Conservation (phyloP, 2,329 filamentous ascomycete species). For the Aspergillus flavus region DNA sequence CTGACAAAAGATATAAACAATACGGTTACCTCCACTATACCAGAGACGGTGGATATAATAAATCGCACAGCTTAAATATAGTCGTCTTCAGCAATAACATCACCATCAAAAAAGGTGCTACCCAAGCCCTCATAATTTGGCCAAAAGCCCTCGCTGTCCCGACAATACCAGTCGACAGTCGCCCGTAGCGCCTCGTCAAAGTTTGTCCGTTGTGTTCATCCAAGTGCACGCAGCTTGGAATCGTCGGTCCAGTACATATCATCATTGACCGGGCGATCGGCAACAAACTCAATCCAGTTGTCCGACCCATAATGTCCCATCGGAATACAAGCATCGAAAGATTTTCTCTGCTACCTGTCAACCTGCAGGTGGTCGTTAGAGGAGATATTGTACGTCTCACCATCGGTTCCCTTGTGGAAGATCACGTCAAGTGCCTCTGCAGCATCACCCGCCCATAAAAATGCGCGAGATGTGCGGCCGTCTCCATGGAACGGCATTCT, state of each 20-base stretch:
- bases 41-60: background rate
- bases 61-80: background rate
- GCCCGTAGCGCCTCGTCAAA: slow-evolving; percentile 65
- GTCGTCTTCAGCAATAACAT: too few species aligned
- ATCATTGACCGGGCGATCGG: slow-evolving; percentile 79
- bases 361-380: slow-evolving; percentile 79
- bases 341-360: slow-evolving; percentile 67
- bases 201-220: slow-evolving; percentile 68
- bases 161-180: slow-evolving; percentile 70
- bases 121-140: background rate
- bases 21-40: too few species aligned
- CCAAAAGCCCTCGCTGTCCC: slow-evolving; percentile 5
- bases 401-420: slow-evolving; percentile 72
- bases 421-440: slow-evolving; percentile 83
- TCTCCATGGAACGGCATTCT: slow-evolving; percentile 76
- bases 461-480: slow-evolving; percentile 72
- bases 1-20: too few species aligned
- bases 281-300: slow-evolving; percentile 72
- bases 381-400: slow-evolving; percentile 81
- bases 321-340: slow-evolving; percentile 63
- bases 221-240: slow-evolving; percentile 66
- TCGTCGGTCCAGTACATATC: slow-evolving; percentile 72
- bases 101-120: background rate
- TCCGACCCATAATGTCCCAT: slow-evolving; percentile 54
- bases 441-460: slow-evolving; percentile 77